Conservation (phyloP, 163 green algal genomes). For the Coccomyxa subellipsoidea region DNA sequence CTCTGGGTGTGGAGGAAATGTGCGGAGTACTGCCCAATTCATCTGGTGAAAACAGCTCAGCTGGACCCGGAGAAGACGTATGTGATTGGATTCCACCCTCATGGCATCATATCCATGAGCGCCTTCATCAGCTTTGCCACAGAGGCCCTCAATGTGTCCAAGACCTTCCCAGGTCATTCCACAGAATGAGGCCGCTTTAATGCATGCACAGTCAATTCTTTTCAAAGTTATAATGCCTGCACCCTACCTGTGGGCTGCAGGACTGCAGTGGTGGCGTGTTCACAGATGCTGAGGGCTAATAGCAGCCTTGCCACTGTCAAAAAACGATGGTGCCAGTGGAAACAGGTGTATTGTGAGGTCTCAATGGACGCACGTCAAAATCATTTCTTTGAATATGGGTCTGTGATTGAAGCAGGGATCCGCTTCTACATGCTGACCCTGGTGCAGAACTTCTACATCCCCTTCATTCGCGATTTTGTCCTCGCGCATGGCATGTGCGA, state of each 20-base stretch:
- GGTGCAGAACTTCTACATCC: slow-evolving; percentile 47
- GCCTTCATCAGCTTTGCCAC: slow-evolving; percentile 43
- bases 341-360: no score
- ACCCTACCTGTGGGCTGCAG: no score
- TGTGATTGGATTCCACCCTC: slow-evolving; percentile 50
- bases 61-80: slow-evolving; percentile 47
- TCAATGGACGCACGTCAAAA: no score
- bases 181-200: no score
- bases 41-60: slow-evolving; percentile 50
- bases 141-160: slow-evolving; percentile 34
- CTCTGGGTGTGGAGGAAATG: slow-evolving; percentile 8
- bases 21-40: slow-evolving; percentile 36
- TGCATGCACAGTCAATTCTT: no score
- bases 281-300: no score
- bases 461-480: slow-evolving; percentile 47
- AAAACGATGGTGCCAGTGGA: neutral
- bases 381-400: no score
- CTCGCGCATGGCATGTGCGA: slow-evolving; percentile 31
- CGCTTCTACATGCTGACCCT: slow-evolving; percentile 37
- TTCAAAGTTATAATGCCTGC: no score
- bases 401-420: no score
- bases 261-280: no score
- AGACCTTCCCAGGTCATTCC: slow-evolving; percentile 35
- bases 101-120: slow-evolving; percentile 48
- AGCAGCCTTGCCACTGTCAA: neutral